phyloP scores from a whole-genome alignment of 495 filamentous ascomycete genomes.

The Podospora comata region DNA sequence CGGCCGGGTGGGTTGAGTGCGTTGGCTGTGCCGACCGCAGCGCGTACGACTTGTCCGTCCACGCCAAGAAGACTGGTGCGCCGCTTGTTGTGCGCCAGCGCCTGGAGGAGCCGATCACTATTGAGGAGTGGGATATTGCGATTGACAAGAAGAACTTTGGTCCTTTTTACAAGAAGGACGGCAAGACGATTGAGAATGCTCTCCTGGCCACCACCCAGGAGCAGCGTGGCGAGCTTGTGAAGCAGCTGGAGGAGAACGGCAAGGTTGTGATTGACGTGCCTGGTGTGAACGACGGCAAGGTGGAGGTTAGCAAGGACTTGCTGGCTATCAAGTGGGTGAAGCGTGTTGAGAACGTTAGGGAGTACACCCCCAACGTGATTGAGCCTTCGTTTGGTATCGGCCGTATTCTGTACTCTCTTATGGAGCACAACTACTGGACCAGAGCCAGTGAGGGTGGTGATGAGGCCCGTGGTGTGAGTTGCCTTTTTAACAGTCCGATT shows the following conservation, averaged over 20 bases:
- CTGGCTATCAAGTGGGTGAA: constrained; percentile 69
- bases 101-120: constrained; percentile 57
- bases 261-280: constrained; percentile 66
- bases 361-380: constrained; percentile 81
- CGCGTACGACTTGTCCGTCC: constrained; percentile 75
- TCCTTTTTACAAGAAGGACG: constrained; percentile 76
- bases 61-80: constrained; percentile 77
- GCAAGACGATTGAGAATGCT: constrained; percentile 67
- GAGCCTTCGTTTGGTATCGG: constrained; percentile 86
- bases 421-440: constrained; percentile 79
- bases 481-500: not conserved
- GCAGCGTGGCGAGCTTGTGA: constrained; percentile 63
- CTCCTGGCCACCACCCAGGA: constrained; percentile 66
- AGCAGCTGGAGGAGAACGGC: constrained; percentile 61
- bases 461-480: constrained; percentile 63
- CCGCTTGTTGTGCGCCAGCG: constrained; percentile 65
- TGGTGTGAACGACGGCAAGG: constrained; percentile 49
- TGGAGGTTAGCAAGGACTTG: constrained; percentile 68
- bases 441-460: constrained; percentile 62
- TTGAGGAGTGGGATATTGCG: constrained; percentile 72
- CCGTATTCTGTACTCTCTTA: constrained; percentile 70
- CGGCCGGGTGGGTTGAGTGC: constrained; percentile 83
- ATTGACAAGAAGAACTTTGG: constrained; percentile 84
- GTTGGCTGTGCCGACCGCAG: constrained; percentile 81
- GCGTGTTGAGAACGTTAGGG: constrained; percentile 63